These are phyloP conservation scores for Asparagopsis taxiformis DNA, from an alignment of 31 red algal genomes.

Conservation along the genomic window DNA sequence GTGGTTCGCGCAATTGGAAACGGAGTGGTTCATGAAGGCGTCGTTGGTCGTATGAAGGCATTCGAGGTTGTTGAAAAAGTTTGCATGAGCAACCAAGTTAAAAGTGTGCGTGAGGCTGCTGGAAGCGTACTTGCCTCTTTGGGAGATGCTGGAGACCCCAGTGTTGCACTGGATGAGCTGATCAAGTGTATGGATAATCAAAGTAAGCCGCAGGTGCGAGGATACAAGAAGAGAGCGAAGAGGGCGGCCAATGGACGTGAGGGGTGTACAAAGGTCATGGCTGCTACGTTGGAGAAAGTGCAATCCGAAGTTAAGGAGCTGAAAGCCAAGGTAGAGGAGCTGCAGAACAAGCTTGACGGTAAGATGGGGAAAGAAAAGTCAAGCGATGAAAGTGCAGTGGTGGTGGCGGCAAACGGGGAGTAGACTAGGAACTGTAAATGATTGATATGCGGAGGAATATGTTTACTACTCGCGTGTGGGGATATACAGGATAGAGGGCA, in stretches of 20 bases:
- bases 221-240: constrained; percentile 32
- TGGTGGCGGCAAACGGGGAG: constrained; percentile 4
- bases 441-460: too few species aligned
- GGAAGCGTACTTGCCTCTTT: constrained; percentile 37
- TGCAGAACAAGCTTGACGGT: constrained; percentile 36
- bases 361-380: background rate
- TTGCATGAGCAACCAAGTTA: constrained; percentile 11
- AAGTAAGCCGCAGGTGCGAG: constrained; percentile 25
- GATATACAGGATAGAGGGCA: background rate
- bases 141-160: constrained; percentile 42
- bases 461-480: too few species aligned
- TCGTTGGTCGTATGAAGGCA: constrained; percentile 33
- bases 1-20: constrained; percentile 40
- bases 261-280: background rate
- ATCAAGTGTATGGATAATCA: constrained; percentile 39
- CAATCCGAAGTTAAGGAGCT: constrained; percentile 28
- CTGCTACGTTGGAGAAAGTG: constrained; percentile 13
- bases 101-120: constrained; percentile 31
- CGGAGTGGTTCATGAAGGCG: constrained; percentile 24
- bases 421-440: background rate
- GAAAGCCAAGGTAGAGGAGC: constrained; percentile 34
- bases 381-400: background rate
- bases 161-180: constrained; percentile 33
- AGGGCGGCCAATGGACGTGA: constrained; percentile 17
- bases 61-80: constrained; percentile 59